Conservation (phyloP, 305 asterid genomes). For the Galium porrigens region DNA sequence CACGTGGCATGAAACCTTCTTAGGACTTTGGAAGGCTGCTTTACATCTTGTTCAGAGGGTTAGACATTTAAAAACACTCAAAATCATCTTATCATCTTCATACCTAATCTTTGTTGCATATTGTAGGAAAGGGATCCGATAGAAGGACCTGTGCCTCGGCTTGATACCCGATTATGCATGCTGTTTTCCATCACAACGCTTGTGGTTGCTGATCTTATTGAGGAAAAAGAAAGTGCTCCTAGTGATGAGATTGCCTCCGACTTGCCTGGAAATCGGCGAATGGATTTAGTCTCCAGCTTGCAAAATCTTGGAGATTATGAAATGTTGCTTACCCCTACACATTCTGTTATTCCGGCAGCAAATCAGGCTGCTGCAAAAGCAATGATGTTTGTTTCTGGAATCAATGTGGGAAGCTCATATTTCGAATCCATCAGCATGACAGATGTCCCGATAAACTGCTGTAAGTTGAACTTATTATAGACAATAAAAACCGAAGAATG, state of each 20-base stretch:
- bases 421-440: conserved; percentile 54
- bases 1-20: conserved; percentile 77
- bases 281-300: conserved; percentile 57
- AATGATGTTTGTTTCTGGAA: conserved; percentile 56
- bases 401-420: conserved; percentile 35
- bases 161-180: conserved; percentile 86
- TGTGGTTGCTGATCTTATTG: conserved; percentile 76
- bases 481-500: neutral
- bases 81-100: neutral
- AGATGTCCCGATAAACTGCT: conserved; percentile 59
- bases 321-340: conserved; percentile 74
- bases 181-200: conserved; percentile 72
- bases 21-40: conserved; percentile 97
- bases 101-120: conserved; percentile 4
- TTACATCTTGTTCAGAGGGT: conserved; percentile 93
- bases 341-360: conserved; percentile 52
- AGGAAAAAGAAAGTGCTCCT: conserved; percentile 56
- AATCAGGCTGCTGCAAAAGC: conserved; percentile 94
- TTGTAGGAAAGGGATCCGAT: conserved; percentile 89
- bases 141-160: conserved; percentile 93
- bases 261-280: conserved; percentile 34
- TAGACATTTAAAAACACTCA: conserved; percentile 18
- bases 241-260: conserved; percentile 25
- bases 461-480: conserved; percentile 33
- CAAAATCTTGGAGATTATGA: conserved; percentile 59